Conservation (phyloP, 1,139 yeast species). For the Yamadazyma sp. region DNA sequence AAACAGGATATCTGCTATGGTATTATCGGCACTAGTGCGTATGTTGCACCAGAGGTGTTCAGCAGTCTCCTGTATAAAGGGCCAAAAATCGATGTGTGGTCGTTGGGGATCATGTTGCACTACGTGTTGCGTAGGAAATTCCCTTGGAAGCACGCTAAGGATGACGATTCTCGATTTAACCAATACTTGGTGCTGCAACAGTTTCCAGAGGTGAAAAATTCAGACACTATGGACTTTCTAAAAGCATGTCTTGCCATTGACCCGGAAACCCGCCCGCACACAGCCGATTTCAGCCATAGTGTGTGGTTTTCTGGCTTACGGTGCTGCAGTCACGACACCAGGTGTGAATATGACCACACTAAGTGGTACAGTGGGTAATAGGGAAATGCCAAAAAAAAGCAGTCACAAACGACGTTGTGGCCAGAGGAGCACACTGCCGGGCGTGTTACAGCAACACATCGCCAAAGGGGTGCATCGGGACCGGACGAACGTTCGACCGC, state of each 20-base stretch:
- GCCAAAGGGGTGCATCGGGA: not conserved
- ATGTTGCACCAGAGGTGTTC: conserved; percentile 51
- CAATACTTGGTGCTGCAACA: conserved; percentile 1
- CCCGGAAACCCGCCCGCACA: conserved; percentile 15
- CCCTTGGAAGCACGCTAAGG: conserved; percentile 34
- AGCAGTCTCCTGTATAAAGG: conserved; percentile 39
- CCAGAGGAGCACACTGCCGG: no score
- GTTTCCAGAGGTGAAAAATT: no score
- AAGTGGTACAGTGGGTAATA: not conserved
- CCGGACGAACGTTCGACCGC: no score
- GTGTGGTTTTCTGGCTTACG: conserved; percentile 15
- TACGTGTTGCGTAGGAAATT: conserved; percentile 25
- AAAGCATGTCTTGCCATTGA: conserved; percentile 8
- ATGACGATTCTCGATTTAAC: conserved; percentile 5
- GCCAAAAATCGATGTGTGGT: conserved; percentile 47
- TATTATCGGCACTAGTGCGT: conserved; percentile 48
- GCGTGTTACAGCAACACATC: not conserved
- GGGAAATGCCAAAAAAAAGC: conserved; percentile 2
- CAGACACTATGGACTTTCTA: not conserved
- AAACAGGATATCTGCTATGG: conserved; percentile 32
- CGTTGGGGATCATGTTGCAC: conserved; percentile 44
- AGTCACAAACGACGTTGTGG: conserved; percentile 1
- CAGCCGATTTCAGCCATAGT: conserved; percentile 8
- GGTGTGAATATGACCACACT: conserved; percentile 6
- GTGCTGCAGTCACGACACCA: conserved; percentile 8